These are phyloP conservation scores for Thermochaetoides thermophila DNA, from an alignment of 495 filamentous ascomycete species.

Conservation along the genomic window DNA sequence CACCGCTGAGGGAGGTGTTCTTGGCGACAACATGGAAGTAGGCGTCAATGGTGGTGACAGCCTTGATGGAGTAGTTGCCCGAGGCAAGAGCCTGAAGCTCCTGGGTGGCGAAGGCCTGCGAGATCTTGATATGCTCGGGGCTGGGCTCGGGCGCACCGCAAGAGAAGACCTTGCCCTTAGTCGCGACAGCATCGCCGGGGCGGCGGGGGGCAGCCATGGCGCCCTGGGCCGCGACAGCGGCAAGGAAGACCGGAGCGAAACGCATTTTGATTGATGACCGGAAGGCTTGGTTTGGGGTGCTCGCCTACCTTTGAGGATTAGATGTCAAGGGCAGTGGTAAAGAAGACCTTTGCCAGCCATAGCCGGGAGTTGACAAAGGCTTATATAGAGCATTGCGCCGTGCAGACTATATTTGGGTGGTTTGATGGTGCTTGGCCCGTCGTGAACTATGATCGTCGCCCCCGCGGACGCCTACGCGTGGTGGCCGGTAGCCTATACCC, in stretches of 20 bases:
- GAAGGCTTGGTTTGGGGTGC: too few species aligned
- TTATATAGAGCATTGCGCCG: too few species aligned
- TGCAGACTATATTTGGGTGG: too few species aligned
- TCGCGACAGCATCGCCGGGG: neutral
- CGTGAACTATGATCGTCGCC: too few species aligned
- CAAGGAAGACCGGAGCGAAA: slow-evolving; percentile 19
- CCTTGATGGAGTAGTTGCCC: slow-evolving; percentile 12
- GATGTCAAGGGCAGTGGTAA: too few species aligned
- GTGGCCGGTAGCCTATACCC: too few species aligned
- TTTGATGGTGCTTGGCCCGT: too few species aligned
- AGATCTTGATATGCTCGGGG: slow-evolving; percentile 18
- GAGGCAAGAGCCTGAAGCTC: slow-evolving; percentile 7
- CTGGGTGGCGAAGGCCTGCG: slow-evolving; percentile 17
- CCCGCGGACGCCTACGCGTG: too few species aligned
- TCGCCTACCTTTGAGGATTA: too few species aligned
- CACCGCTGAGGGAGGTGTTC: slow-evolving; percentile 28
- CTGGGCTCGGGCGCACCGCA: slow-evolving; percentile 31
- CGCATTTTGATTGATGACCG: slow-evolving; percentile 17
- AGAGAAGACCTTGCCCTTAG: too few species aligned
- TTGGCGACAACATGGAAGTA: slow-evolving; percentile 50
- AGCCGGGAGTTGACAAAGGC: too few species aligned
- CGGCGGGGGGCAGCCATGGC: slow-evolving; percentile 15
- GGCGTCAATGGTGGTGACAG: slow-evolving; percentile 30
- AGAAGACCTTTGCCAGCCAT: too few species aligned
- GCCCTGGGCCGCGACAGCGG: slow-evolving; percentile 18